phyloP scores from a whole-genome alignment of 2,329 filamentous ascomycete genomes.

The Tothia fuscella region DNA sequence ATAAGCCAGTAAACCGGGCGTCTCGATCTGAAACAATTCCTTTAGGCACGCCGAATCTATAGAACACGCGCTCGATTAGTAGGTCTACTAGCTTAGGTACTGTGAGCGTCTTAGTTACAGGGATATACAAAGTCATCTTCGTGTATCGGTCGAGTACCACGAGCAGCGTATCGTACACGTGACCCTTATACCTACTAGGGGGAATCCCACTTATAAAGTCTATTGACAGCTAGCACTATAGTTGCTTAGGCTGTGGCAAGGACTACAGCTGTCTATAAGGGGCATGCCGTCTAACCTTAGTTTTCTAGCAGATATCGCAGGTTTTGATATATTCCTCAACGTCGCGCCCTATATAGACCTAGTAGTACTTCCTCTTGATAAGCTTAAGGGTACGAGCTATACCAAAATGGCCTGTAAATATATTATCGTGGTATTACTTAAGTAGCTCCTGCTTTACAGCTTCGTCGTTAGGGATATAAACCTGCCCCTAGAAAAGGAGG shows the following conservation, averaged over 20 bases:
- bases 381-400: background rate
- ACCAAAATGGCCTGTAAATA: slow-evolving; percentile 6
- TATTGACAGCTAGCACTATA: slow-evolving; percentile 12
- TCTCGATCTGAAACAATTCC: slow-evolving; percentile 12
- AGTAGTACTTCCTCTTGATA: slow-evolving; percentile 3
- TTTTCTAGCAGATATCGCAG: slow-evolving; percentile 10
- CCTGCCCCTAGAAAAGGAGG: background rate
- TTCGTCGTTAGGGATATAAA: slow-evolving; percentile 1
- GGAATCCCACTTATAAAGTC: slow-evolving; percentile 14
- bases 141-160: slow-evolving; percentile 16
- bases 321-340: slow-evolving; percentile 15
- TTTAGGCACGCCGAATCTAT: slow-evolving; percentile 4
- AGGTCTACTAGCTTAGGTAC: slow-evolving; percentile 10
- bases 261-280: slow-evolving; percentile 10
- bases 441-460: background rate
- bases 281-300: slow-evolving; percentile 4
- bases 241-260: slow-evolving; percentile 4
- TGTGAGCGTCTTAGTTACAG: slow-evolving; percentile 11
- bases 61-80: slow-evolving; percentile 1
- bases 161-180: slow-evolving; percentile 13
- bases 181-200: background rate
- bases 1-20: slow-evolving; percentile 9
- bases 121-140: slow-evolving; percentile 15
- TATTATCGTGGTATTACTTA: slow-evolving; percentile 2
- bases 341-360: slow-evolving; percentile 15